phyloP scores from a whole-genome alignment of 176 grass and related monocot species.

The Hordeum marinum region DNA sequence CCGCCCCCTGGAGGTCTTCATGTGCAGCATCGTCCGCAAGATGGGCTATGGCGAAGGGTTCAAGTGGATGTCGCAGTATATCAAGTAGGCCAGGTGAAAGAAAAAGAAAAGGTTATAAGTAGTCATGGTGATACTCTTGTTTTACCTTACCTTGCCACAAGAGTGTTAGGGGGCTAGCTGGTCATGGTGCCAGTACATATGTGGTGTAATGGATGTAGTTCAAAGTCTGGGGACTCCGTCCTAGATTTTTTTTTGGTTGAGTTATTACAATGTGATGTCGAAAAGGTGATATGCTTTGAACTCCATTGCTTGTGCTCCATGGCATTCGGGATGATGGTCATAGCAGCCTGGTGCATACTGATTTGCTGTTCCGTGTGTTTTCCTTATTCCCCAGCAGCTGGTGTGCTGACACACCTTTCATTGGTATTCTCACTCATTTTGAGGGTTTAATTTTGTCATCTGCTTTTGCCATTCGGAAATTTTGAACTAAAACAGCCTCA shows the following conservation, averaged over 20 bases:
- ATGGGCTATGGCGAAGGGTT: constrained; percentile 86
- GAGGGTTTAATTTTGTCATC: neutral
- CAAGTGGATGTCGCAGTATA: constrained; percentile 87
- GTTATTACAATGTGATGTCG: neutral
- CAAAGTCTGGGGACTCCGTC: constrained; percentile 16
- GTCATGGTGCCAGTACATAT: constrained; percentile 30
- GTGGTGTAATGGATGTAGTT: constrained; percentile 21
- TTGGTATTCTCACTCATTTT: neutral
- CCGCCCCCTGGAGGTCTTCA: constrained; percentile 80
- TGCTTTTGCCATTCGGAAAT: no score
- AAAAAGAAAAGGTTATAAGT: neutral
- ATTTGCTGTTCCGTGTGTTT: neutral
- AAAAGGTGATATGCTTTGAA: neutral
- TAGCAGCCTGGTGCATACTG: neutral
- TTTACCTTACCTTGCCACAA: constrained; percentile 23
- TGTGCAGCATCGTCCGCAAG: constrained; percentile 86
- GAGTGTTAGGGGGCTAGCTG: constrained; percentile 7
- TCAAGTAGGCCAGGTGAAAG: constrained; percentile 38
- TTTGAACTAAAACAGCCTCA: no score
- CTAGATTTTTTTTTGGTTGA: neutral
- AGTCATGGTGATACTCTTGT: constrained; percentile 1
- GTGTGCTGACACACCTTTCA: neutral
- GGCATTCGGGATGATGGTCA: neutral
- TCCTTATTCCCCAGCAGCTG: neutral
- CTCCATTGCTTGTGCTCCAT: neutral